A percentile compares a stretch with the other conserved stretches of the same genome.
phyloP scores from a whole-genome alignment of 257 asterid species.

The Catharanthus roseus region DNA sequence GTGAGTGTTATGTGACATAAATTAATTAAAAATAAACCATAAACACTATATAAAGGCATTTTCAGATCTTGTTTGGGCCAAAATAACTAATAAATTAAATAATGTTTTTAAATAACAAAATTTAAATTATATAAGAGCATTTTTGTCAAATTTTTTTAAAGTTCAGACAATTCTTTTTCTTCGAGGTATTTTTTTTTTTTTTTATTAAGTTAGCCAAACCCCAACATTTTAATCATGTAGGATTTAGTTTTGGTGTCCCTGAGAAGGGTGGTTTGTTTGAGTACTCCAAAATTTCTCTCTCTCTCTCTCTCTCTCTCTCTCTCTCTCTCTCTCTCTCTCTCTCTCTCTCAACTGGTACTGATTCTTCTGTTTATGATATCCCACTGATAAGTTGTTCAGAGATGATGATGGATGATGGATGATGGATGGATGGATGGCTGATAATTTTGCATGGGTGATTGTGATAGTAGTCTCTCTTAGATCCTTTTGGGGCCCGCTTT shows the following conservation, averaged over 20 bases:
- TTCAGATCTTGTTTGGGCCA: too few species aligned
- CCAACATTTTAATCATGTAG: too few species aligned
- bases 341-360: not conserved
- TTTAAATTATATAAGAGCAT: too few species aligned
- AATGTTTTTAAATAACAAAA: too few species aligned
- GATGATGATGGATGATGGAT: slow-evolving; percentile 15
- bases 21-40: too few species aligned
- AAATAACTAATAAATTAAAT: too few species aligned
- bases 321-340: not conserved
- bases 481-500: slow-evolving; percentile 11
- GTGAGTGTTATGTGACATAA: too few species aligned
- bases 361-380: slow-evolving; percentile 8
- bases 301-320: not conserved
- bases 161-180: too few species aligned
- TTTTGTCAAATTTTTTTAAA: too few species aligned
- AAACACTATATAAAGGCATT: too few species aligned
- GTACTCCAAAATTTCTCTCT: not conserved
- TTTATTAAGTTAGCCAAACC: not conserved
- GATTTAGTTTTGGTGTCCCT: not conserved
- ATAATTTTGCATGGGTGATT: slow-evolving; percentile 5
- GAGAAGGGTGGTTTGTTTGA: not conserved
- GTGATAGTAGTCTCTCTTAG: slow-evolving; percentile 12
- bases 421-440: slow-evolving; percentile 6
- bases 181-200: too few species aligned
- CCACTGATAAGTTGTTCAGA: slow-evolving; percentile 15